A percentile compares a stretch with the other conserved stretches of the same genome.
phyloP scores from a whole-genome alignment of 1,284 basidiomycete genomes.

The Cryptococcus sp. region DNA sequence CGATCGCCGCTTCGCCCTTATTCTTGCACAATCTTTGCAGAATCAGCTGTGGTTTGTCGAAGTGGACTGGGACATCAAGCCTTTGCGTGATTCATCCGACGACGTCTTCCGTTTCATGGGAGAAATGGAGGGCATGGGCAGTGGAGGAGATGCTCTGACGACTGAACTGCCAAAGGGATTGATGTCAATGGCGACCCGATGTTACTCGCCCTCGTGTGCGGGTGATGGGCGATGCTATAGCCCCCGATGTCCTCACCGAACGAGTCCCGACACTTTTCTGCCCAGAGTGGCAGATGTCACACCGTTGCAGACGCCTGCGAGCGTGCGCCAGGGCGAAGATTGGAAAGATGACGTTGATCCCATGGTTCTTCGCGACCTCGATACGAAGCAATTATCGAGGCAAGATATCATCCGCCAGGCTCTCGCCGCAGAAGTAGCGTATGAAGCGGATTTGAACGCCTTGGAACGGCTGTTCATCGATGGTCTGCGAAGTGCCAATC shows the following conservation, averaged over 20 bases:
- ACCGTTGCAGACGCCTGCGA: slow-evolving; percentile 12
- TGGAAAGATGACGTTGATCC: slow-evolving; percentile 74
- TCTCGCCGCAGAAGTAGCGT: slow-evolving; percentile 86
- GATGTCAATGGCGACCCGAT: slow-evolving; percentile 63
- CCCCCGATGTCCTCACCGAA: slow-evolving; percentile 70
- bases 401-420: slow-evolving; percentile 91
- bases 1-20: slow-evolving; percentile 77
- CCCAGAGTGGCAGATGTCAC: slow-evolving; percentile 6
- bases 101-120: slow-evolving; percentile 96
- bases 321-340: slow-evolving; percentile 55
- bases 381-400: slow-evolving; percentile 75
- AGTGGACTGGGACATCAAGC: slow-evolving; percentile 88
- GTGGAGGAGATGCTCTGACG: slow-evolving; percentile 60
- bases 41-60: slow-evolving; percentile 94
- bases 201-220: slow-evolving; percentile 62
- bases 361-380: slow-evolving; percentile 66
- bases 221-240: slow-evolving; percentile 57
- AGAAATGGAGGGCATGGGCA: slow-evolving; percentile 68
- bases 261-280: slow-evolving; percentile 46
- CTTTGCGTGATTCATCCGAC: slow-evolving; percentile 84
- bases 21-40: slow-evolving; percentile 84
- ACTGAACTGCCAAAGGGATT: slow-evolving; percentile 75
- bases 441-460: slow-evolving; percentile 81
- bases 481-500: slow-evolving; percentile 68
- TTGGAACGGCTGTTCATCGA: slow-evolving; percentile 80